Conservation (phyloP, 73 alveolate genomes). For the Uronychia binucleata region DNA sequence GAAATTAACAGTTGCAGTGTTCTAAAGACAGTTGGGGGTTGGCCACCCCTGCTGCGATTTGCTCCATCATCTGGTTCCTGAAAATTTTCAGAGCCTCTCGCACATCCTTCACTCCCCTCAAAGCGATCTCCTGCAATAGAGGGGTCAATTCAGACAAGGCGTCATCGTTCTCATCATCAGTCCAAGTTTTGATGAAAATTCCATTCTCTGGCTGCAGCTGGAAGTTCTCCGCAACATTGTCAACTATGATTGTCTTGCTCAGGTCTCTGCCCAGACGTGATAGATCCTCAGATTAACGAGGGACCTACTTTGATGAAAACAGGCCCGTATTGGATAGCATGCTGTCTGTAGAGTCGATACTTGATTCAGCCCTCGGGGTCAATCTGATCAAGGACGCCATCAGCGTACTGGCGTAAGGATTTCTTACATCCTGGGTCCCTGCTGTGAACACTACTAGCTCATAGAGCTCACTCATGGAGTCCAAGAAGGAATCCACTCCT, state of each 20-base stretch:
- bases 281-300: conserved; percentile 55
- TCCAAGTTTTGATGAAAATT: conserved; percentile 79
- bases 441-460: conserved; percentile 96
- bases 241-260: conserved; percentile 70
- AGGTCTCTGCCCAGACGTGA: conserved; percentile 79
- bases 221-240: conserved; percentile 82
- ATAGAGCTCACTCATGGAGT: conserved; percentile 74
- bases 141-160: conserved; percentile 76
- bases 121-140: conserved; percentile 68
- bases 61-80: conserved; percentile 74
- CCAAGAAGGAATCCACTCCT: conserved; percentile 87
- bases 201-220: conserved; percentile 84
- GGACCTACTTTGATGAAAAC: conserved; percentile 43
- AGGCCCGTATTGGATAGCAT: conserved; percentile 67
- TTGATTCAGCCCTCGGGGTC: conserved; percentile 76
- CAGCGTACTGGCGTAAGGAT: too few relatives aligned
- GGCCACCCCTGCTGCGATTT: conserved; percentile 66
- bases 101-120: conserved; percentile 72
- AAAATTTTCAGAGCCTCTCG: conserved; percentile 80
- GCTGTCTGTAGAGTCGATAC: conserved; percentile 85
- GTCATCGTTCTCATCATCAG: conserved; percentile 75
- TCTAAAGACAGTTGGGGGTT: conserved; percentile 52
- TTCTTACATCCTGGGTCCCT: conserved; percentile 76
- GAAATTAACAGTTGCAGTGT: not conserved
- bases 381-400: conserved; percentile 86